Conservation (phyloP, 805 yeast genomes). For the Spathaspora gorwiae region DNA sequence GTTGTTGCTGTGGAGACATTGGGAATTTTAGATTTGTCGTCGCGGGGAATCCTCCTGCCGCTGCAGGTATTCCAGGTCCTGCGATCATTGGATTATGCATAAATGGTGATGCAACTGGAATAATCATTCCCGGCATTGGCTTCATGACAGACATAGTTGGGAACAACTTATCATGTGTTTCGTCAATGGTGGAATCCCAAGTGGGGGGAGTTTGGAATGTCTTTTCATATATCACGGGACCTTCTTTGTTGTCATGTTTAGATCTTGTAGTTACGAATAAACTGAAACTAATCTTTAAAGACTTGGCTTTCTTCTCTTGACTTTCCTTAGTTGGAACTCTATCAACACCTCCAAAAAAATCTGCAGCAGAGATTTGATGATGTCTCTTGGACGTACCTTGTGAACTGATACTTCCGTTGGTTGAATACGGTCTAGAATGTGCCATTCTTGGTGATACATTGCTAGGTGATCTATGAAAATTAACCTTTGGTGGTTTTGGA, state of each 20-base stretch:
- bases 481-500: slow-evolving; percentile 24
- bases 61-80: slow-evolving; percentile 15
- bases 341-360: slow-evolving; percentile 37
- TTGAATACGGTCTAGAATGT: slow-evolving; percentile 28
- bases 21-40: slow-evolving; percentile 18
- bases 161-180: slow-evolving; percentile 50
- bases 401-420: slow-evolving; percentile 12
- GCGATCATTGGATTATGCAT: slow-evolving; percentile 29
- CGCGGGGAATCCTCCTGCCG: slow-evolving; percentile 5
- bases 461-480: slow-evolving; percentile 19
- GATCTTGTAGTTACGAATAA: slow-evolving; percentile 46
- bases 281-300: slow-evolving; percentile 45
- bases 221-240: slow-evolving; percentile 43
- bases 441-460: slow-evolving; percentile 32
- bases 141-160: slow-evolving; percentile 21
- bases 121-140: slow-evolving; percentile 12
- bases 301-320: slow-evolving; percentile 30
- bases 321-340: slow-evolving; percentile 35
- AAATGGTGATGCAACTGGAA: slow-evolving; percentile 19
- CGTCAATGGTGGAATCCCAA: slow-evolving; percentile 61
- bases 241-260: slow-evolving; percentile 16
- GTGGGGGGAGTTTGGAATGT: slow-evolving; percentile 75
- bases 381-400: slow-evolving; percentile 22
- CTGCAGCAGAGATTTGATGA: slow-evolving; percentile 36
- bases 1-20: slow-evolving; percentile 29